Base-by-base conservation (phyloP, 225 moss, liverwort and hornwort genomes). In the Straminergon stramineum region DNA sequence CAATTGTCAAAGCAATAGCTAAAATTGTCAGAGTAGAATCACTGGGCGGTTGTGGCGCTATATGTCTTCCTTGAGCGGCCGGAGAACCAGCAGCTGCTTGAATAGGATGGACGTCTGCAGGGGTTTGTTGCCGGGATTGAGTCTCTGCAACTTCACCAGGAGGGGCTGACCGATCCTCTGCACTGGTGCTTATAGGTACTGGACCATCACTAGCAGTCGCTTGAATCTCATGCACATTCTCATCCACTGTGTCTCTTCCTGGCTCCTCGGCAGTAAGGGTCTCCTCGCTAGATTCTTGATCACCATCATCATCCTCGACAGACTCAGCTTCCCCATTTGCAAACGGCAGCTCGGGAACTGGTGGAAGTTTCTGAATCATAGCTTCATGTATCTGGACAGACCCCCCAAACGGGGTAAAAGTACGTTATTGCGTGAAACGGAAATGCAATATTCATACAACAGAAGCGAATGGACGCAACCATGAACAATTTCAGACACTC, bases 1-100 rank as follows among this genome's bases (percentile, higher is more conserved):
- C 97, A 91, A 99, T 88, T 43, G 93, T 93, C 92, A 99, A 92
- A 75, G 96, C 96, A 89, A 97, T 92, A 51, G 97, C 99, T 86
- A 99, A 90, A 53, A 96, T 80, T 39, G 99, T 97, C 71, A 97
- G 91, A 82, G 97, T 97, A 83, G 89, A 93, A 92, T 99, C 99
- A 88, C 95, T 96, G 79, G 95, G 60, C 43, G 92, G 94, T 78
- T 91, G 93, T 85, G 89, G 92, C 75, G 75, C 87, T 81, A 62
- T 82, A 85, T 92, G 90, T 91, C 96, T 96, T 70, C 91, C 93
- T 86, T 95, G 89, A 84, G 93, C 87, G 79, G 90, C 83, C 13
- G 75, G 83, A 57, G 79, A 32, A 79, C 83, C 90, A 30, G 83
- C 84, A 70, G 88, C 86, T 88, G 89, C 87, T 80, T 87, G 92